Evolutionary conservation across 495 filamentous ascomycete species (phyloP), one percentile per base, ranked within the genome.

Genomic region (Trichoderma orchidacearum): DNA sequence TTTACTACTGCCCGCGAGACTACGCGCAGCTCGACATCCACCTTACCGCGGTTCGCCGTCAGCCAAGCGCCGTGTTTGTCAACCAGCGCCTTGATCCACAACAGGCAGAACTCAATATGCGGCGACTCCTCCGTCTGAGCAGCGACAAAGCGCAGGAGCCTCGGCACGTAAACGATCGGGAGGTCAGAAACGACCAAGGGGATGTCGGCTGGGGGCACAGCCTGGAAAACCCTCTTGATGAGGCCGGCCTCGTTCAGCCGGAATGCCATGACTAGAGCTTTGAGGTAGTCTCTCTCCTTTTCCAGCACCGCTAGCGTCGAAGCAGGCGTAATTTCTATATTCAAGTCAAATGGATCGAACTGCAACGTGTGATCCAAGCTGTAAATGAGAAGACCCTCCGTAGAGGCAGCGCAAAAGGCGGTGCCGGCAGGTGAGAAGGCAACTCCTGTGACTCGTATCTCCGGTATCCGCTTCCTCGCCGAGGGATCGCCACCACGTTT

Each of bases 271-370:
- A 96, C 85, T 2, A 98, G 73, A 1, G 93, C 93, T 70, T 90
- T 95, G 31, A 96, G 77, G 71, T 85, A 95, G 35, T 94, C 87
- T 61, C 79, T 79, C 53, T 91, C 82, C 41, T 83, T 76, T 38
- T 76, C 66, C n/a, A 96, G 75, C 8, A 87, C 84, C 9, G 81
- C 75, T 1, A 95, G 71, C 3, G 89, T 95, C 30, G 78, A 85
- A 1, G 84, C 82, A 0, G 90, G 90, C 5, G 93, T 98, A 58
- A 97, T 86, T 38, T 85, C 83, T 61, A 97, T 85, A 63, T 95
- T 91, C 5, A 98, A 83, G 67, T 98, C 94, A 66, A 94, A 95
- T 2, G 93, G 93, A 68, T 98, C 93, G 63, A 98, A 98, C 58
- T 82, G 75, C 27, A 91, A 76, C 3, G 79, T 77, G 17, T 77